Evolutionary conservation across 2,329 filamentous ascomycete genomes (phyloP).

Genomic region (Calonectria hongkongensis): DNA sequence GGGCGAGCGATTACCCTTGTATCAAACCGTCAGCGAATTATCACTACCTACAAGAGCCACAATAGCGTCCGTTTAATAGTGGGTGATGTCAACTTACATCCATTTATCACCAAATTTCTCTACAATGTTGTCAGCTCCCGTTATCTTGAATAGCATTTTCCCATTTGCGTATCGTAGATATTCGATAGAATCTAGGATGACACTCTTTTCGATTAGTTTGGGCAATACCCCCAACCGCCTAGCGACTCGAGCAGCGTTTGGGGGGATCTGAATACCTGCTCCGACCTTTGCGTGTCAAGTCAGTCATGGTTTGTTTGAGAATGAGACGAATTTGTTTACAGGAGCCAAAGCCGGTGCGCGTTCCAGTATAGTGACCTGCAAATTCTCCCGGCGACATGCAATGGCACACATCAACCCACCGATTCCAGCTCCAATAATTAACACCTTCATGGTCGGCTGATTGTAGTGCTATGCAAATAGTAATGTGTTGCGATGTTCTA

Average conservation of each 20-base stretch:
- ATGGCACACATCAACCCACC: background rate
- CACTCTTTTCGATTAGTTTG: background rate
- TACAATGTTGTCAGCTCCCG: background rate
- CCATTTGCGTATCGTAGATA: background rate
- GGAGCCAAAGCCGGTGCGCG: background rate
- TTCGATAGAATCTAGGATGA: background rate
- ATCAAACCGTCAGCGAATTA: background rate
- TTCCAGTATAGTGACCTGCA: background rate
- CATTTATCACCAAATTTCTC: background rate
- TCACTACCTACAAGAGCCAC: no score
- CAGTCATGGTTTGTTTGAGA: no score
- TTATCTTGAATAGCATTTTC: background rate
- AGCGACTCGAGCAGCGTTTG: background rate
- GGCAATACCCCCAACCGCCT: background rate
- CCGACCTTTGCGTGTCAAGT: background rate
- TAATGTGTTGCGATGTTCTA: no score
- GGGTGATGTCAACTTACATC: background rate
- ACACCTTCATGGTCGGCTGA: background rate
- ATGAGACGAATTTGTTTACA: background rate
- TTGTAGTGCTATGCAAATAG: background rate
- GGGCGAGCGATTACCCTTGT: background rate
- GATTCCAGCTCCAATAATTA: background rate
- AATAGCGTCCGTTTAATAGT: no score
- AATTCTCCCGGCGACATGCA: background rate
- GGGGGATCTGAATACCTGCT: background rate